A percentile compares a stretch with the other conserved stretches of the same genome.
Conservation (phyloP, 2,329 filamentous ascomycete species). For the Calonectria pseudoreteaudii region DNA sequence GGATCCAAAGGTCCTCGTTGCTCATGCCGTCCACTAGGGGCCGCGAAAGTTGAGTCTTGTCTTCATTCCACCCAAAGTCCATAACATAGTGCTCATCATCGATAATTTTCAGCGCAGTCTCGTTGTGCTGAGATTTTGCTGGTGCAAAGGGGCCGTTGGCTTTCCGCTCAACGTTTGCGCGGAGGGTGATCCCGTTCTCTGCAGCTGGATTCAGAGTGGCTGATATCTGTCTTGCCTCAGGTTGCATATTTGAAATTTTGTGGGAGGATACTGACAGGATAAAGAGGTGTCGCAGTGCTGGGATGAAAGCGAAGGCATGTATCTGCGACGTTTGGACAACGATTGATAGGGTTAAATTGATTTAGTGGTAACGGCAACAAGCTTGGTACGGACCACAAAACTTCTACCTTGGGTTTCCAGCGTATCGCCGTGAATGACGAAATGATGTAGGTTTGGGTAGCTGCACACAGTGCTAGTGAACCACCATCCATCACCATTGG, state of each 20-base stretch:
- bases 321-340: background rate
- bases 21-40: background rate
- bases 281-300: background rate
- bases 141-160: background rate
- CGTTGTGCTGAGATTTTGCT: too few relatives aligned
- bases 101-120: too few relatives aligned
- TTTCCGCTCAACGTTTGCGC: background rate
- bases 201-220: background rate
- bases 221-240: background rate
- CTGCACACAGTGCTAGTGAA: background rate
- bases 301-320: background rate
- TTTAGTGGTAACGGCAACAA: background rate
- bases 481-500: background rate
- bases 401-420: background rate
- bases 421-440: background rate
- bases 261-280: background rate
- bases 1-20: background rate
- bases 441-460: background rate
- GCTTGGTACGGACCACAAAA: background rate
- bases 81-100: background rate
- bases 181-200: background rate
- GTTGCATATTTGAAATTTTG: background rate
- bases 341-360: background rate
- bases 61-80: background rate
- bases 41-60: background rate